A percentile compares a stretch with the other conserved stretches of the same genome.
These are phyloP conservation scores for Rhodotorula sp. DNA, from an alignment of 1,284 basidiomycete species.

Conservation along the genomic window DNA sequence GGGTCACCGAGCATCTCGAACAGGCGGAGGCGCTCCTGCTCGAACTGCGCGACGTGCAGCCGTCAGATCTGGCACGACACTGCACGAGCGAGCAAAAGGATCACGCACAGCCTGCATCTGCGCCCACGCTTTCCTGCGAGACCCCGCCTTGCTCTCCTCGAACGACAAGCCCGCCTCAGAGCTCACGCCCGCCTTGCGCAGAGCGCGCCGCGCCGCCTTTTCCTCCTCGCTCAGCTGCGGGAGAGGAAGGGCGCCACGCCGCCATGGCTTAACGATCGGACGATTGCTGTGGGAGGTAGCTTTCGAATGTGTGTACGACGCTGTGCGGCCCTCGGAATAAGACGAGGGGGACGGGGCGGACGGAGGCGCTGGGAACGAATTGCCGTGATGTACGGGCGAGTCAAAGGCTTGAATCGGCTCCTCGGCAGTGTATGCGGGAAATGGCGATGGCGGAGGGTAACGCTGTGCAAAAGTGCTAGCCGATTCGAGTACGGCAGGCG, in stretches of 20 bases:
- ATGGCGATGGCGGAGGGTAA: background rate
- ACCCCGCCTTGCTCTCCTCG: constrained; percentile 1
- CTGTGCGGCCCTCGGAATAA: background rate
- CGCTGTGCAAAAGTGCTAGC: too few relatives aligned
- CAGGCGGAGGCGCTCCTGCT: constrained; percentile 4
- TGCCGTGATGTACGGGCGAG: too few relatives aligned
- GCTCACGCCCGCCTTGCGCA: background rate
- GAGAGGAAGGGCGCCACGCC: constrained; percentile 3
- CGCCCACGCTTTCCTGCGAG: constrained; percentile 4
- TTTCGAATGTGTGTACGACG: too few relatives aligned
- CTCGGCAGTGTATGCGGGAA: background rate
- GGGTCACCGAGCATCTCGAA: background rate
- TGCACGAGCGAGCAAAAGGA: too few relatives aligned
- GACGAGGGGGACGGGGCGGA: background rate
- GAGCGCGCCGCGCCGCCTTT: background rate
- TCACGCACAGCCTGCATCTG: constrained; percentile 6
- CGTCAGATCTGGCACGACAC: background rate
- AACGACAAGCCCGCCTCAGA: background rate
- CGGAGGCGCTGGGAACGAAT: background rate
- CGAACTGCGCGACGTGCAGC: background rate
- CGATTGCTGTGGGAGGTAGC: background rate
- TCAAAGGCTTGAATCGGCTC: background rate
- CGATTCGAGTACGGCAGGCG: too few relatives aligned
- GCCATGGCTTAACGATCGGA: background rate
- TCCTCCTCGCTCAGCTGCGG: constrained; percentile 8